These are phyloP conservation scores for Akanthomyces muscarius DNA, from an alignment of 2,329 filamentous ascomycete species.

Conservation along the genomic window DNA sequence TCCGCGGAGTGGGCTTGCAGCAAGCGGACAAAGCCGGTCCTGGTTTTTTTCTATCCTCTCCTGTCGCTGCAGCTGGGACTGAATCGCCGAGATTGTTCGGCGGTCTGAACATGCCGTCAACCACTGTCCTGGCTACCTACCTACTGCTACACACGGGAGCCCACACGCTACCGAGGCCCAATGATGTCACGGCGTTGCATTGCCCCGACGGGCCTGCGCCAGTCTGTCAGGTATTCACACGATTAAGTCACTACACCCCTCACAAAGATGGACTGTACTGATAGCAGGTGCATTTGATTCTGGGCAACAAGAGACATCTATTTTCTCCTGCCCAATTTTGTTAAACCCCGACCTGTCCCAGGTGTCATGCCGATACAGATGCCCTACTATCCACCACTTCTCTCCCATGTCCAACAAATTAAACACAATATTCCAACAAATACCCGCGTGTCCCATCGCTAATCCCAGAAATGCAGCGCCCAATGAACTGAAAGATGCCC, in stretches of 20 bases:
- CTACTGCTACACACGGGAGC: background rate
- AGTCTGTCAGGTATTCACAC: background rate
- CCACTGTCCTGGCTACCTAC: background rate
- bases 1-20: background rate
- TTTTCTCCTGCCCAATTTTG: too few relatives aligned
- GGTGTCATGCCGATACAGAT: too few relatives aligned
- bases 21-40: background rate
- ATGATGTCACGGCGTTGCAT: background rate
- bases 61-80: too few relatives aligned
- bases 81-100: background rate
- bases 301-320: too few relatives aligned
- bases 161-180: background rate
- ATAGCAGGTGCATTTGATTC: too few relatives aligned
- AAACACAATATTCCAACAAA: background rate
- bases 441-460: background rate
- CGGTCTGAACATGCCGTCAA: background rate
- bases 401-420: background rate
- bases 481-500: background rate
- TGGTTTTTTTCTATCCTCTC: background rate
- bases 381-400: background rate
- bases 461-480: background rate
- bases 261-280: too few relatives aligned
- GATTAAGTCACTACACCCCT: background rate
- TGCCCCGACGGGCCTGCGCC: conserved; percentile 1
- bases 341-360: too few relatives aligned